phyloP scores from a whole-genome alignment of 768 basidiomycete species.

The Gyrodon lividus region DNA sequence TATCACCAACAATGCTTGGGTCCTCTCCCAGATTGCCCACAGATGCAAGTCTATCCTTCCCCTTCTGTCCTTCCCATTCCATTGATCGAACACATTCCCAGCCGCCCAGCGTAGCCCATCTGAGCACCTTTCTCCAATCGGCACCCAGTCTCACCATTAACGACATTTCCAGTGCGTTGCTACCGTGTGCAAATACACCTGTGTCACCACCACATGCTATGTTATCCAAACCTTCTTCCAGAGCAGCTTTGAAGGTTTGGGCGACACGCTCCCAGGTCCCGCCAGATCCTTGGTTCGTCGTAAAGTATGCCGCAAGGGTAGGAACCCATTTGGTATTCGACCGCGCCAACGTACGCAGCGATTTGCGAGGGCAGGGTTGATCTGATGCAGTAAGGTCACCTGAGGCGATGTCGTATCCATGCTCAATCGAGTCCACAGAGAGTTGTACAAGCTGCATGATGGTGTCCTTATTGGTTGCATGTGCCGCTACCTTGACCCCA shows the following conservation, averaged over 20 bases:
- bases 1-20: conserved; percentile 39
- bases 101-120: conserved; percentile 59
- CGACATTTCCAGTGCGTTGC: conserved; percentile 59
- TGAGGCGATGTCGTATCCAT: conserved; percentile 38
- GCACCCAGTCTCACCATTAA: conserved; percentile 60
- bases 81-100: conserved; percentile 53
- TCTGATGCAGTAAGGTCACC: not conserved
- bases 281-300: conserved; percentile 18
- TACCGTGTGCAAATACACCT: conserved; percentile 59
- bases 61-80: conserved; percentile 42
- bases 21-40: conserved; percentile 27
- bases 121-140: conserved; percentile 48
- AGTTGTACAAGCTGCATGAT: conserved; percentile 32
- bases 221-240: conserved; percentile 42
- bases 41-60: conserved; percentile 24
- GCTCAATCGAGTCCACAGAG: conserved; percentile 56
- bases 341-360: conserved; percentile 21
- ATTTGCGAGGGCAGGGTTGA: conserved; percentile 15
- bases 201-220: conserved; percentile 68
- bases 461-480: conserved; percentile 38
- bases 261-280: conserved; percentile 39
- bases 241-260: conserved; percentile 44
- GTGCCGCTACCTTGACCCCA: conserved; percentile 59
- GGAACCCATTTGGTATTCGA: conserved; percentile 51
- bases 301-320: conserved; percentile 53